phyloP scores from a whole-genome alignment of 179 eudicot genomes.

The Beta macrorhiza region DNA sequence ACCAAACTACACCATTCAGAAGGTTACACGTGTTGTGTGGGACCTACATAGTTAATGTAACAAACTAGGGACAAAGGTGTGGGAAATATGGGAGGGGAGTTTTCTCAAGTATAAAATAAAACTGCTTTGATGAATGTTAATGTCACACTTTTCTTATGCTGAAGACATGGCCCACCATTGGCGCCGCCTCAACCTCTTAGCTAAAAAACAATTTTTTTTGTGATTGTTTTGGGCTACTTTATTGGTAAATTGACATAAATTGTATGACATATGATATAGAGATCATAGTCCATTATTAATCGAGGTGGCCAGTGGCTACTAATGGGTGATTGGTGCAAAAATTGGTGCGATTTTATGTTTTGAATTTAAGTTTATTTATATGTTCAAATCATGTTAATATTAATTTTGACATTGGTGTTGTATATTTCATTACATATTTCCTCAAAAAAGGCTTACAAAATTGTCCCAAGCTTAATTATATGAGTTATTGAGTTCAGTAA shows the following conservation, averaged over 20 bases:
- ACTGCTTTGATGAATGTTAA: slow-evolving; percentile 25
- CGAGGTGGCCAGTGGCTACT: neutral
- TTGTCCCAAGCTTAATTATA: too few relatives aligned
- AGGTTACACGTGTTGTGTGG: slow-evolving; percentile 29
- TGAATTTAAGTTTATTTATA: too few relatives aligned
- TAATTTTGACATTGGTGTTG: too few relatives aligned
- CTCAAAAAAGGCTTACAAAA: too few relatives aligned
- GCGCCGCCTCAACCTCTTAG: slow-evolving; percentile 30
- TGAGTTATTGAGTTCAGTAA: too few relatives aligned
- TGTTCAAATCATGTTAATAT: too few relatives aligned
- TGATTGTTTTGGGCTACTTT: too few relatives aligned
- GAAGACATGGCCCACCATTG: slow-evolving; percentile 28
- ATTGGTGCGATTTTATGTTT: too few relatives aligned
- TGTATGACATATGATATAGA: too few relatives aligned
- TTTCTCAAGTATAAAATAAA: slow-evolving; percentile 20
- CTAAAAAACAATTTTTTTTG: slow-evolving; percentile 17
- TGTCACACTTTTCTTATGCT: slow-evolving; percentile 47
- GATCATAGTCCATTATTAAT: neutral
- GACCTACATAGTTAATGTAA: slow-evolving; percentile 28
- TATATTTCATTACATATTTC: too few relatives aligned
- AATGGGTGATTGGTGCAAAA: neutral
- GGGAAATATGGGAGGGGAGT: slow-evolving; percentile 12
- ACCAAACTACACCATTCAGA: slow-evolving; percentile 13
- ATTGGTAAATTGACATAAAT: neutral
- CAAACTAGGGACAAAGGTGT: slow-evolving; percentile 29